These are phyloP conservation scores for Hirsutella rhossiliensis DNA, from an alignment of 2,329 filamentous ascomycete genomes.

Conservation along the genomic window DNA sequence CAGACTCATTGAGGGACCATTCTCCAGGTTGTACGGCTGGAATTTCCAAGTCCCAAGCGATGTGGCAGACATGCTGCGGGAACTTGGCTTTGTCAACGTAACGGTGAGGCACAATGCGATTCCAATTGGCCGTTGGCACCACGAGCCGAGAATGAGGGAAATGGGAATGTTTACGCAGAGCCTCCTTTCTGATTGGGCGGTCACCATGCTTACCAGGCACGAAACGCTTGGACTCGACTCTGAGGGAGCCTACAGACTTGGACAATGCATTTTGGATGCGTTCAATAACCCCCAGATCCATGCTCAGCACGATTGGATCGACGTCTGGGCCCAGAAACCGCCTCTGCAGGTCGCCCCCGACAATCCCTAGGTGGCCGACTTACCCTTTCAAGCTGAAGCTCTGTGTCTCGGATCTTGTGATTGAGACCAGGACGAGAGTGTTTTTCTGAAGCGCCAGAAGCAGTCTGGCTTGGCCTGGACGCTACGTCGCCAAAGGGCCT, in stretches of 20 bases:
- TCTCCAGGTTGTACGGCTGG: constrained; percentile 21
- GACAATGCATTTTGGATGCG: constrained; percentile 16
- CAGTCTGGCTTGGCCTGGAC: no score
- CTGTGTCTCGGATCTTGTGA: no score
- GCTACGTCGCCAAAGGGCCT: no score
- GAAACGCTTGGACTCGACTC: constrained; percentile 18
- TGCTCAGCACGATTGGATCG: constrained; percentile 21
- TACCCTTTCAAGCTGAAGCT: no score
- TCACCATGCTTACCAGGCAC: constrained; percentile 20
- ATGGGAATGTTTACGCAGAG: constrained; percentile 25
- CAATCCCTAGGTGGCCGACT: no score
- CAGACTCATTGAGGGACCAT: constrained; percentile 17
- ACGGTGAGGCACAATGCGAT: constrained; percentile 15
- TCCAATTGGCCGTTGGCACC: constrained; percentile 26
- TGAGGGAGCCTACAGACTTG: constrained; percentile 20
- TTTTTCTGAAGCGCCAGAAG: no score
- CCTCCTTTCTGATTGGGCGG: constrained; percentile 21
- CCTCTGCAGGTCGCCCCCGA: no score
- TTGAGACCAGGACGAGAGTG: no score
- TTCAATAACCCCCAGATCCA: constrained; percentile 20
- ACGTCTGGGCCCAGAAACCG: constrained; percentile 27
- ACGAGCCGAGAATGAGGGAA: constrained; percentile 20
- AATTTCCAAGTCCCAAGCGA: constrained; percentile 15
- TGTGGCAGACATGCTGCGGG: constrained; percentile 16
- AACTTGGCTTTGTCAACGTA: constrained; percentile 22